Base-by-base conservation (phyloP, 2,329 filamentous ascomycete genomes). In the Lasiodiplodia sp. region DNA sequence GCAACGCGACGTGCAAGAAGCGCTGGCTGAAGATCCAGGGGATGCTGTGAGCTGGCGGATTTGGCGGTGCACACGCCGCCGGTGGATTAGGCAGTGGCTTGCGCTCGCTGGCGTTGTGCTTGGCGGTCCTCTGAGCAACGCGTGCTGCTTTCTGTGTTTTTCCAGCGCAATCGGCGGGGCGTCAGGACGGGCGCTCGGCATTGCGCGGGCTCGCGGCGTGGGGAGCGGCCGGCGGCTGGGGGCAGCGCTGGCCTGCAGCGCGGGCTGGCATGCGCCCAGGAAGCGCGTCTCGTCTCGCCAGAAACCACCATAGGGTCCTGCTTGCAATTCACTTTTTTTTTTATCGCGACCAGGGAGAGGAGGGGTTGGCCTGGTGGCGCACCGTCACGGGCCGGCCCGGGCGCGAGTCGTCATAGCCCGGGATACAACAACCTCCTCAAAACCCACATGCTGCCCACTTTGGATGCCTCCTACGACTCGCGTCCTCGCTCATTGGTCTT, bases 1-100 rank as follows among this genome's bases (percentile, higher is more conserved):
- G 87, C 2, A 86, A 87, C 72, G 83, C 87, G 2, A 89, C 88
- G 0, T 88, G 87, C 73, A 88, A 88, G 76, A 88, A 87, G 78
- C 89, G 88, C 78, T 90, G 86, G 84, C 76, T 81, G 18, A 84
- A 88, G 74, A 68, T 73, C 63, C 67, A 65, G 34, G 52, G 58
- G 52, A 47, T 23, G 47, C 21, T 28, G 38, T 44, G 51, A 62
- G 47, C 56, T 37, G 55, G 28, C 47, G 34, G n/a, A 21, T 40
- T 44, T n/a, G 55, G 55, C 47, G 52, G 23, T 31, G 49, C 28
- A 34, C 51, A 28, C 28, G 49, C 25, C 11, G 63, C 25, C 23
- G 11, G 21, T 40, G 28, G 7, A 23, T 66, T n/a, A 44, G 49
- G 10, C 8, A 4, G 25, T 34, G 58, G 10, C 28, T 25, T 31